Percentiles rank a stretch among this genome's conserved stretches.
Conservation (phyloP, 495 filamentous ascomycete species). For the Beverwykella pulmonaria region DNA sequence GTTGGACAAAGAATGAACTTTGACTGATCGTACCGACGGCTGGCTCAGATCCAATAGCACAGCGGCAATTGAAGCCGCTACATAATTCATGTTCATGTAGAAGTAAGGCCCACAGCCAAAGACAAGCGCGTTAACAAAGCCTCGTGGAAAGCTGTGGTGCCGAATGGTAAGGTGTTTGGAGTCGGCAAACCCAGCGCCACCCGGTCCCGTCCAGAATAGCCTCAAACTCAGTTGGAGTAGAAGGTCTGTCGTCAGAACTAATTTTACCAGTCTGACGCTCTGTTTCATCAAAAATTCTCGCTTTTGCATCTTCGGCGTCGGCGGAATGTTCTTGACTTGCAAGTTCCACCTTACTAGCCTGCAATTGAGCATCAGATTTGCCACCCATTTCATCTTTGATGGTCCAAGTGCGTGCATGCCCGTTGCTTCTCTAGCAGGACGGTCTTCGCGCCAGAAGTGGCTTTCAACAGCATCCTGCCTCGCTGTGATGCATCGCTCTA, state of each 20-base stretch:
- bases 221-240: conserved; percentile 3
- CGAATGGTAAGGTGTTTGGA: conserved; percentile 12
- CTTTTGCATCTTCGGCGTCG: background rate
- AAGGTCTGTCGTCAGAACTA: conserved; percentile 7
- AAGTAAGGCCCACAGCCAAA: conserved; percentile 18
- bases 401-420: background rate
- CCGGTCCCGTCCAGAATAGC: conserved; percentile 9
- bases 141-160: background rate
- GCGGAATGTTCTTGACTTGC: conserved; percentile 12
- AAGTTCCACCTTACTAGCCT: conserved; percentile 10
- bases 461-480: background rate
- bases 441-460: conserved; percentile 7
- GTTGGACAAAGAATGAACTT: too few species aligned
- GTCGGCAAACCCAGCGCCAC: background rate
- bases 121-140: conserved; percentile 9
- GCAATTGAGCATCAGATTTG: conserved; percentile 1
- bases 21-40: background rate
- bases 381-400: background rate
- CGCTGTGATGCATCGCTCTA: conserved; percentile 9
- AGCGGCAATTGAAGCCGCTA: background rate
- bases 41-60: background rate
- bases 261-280: background rate
- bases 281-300: background rate
- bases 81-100: conserved; percentile 17
- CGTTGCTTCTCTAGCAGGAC: background rate